Evolutionary conservation across 352 stramenopile species (phyloP).

Genomic region (Phytophthora colocasiae): DNA sequence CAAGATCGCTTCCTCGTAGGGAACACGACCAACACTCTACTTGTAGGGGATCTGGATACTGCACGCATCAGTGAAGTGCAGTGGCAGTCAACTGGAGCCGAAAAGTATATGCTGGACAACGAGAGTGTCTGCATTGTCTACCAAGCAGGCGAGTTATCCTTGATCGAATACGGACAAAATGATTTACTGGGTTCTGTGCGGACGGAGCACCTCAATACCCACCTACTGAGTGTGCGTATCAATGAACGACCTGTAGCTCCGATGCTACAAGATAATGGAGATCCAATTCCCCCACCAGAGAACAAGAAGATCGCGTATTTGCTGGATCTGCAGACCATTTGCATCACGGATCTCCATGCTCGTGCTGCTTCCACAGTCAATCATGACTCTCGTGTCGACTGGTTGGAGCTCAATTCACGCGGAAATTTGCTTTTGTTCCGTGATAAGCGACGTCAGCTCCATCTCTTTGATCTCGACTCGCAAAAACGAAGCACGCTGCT

Average conservation of each 20-base stretch:
- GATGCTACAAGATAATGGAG: slow-evolving; percentile 30
- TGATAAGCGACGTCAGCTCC: slow-evolving; percentile 91
- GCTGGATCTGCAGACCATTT: slow-evolving; percentile 93
- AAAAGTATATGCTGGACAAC: slow-evolving; percentile 97
- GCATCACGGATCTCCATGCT: slow-evolving; percentile 85
- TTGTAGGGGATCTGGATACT: slow-evolving; percentile 93
- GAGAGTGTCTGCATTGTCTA: slow-evolving; percentile 92
- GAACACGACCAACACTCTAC: slow-evolving; percentile 92
- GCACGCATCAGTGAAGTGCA: slow-evolving; percentile 93
- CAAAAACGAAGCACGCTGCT: slow-evolving; percentile 91
- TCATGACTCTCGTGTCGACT: slow-evolving; percentile 94
- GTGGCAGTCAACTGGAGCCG: slow-evolving; percentile 86
- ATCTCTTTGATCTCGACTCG: slow-evolving; percentile 92
- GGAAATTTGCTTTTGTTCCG: slow-evolving; percentile 93
- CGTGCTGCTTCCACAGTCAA: slow-evolving; percentile 89
- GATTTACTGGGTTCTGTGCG: slow-evolving; percentile 91
- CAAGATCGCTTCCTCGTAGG: slow-evolving; percentile 92
- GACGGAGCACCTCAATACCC: slow-evolving; percentile 92
- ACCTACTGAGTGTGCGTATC: slow-evolving; percentile 93
- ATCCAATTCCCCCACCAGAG: slow-evolving; percentile 45
- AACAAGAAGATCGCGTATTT: slow-evolving; percentile 97
- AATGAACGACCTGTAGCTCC: slow-evolving; percentile 81
- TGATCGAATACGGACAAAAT: slow-evolving; percentile 96
- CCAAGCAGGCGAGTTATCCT: slow-evolving; percentile 90
- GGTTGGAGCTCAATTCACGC: slow-evolving; percentile 94